Evolutionary conservation across 2,329 filamentous ascomycete species (phyloP).

Genomic region (Alternaria sp.): DNA sequence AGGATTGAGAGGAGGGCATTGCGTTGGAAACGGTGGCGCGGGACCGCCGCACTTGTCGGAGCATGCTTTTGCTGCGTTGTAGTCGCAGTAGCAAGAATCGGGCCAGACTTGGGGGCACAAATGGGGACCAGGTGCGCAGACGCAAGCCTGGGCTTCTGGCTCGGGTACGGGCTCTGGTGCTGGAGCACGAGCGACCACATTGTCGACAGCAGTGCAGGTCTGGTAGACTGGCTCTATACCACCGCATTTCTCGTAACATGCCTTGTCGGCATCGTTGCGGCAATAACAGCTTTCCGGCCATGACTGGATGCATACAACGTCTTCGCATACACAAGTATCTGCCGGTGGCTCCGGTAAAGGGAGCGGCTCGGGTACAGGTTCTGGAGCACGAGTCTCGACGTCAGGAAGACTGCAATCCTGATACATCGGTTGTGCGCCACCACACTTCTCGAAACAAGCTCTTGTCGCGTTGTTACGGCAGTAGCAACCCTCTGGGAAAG

Average conservation of each 20-base stretch:
- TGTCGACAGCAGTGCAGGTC: not conserved
- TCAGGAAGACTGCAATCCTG: not conserved
- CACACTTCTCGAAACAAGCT: slow-evolving; percentile 40
- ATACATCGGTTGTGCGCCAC: slow-evolving; percentile 9
- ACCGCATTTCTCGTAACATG: slow-evolving; percentile 39
- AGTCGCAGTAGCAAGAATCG: slow-evolving; percentile 41
- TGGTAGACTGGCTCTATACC: not conserved
- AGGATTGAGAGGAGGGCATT: not conserved
- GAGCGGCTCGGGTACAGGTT: not conserved
- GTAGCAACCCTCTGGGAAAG: slow-evolving; percentile 39
- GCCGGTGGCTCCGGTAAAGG: not conserved
- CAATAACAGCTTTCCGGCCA: slow-evolving; percentile 32
- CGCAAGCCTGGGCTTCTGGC: slow-evolving; percentile 1
- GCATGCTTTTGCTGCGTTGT: slow-evolving; percentile 23
- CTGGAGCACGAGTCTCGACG: not conserved
- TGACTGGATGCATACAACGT: slow-evolving; percentile 27
- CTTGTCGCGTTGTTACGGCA: slow-evolving; percentile 33
- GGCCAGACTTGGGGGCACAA: slow-evolving; percentile 38
- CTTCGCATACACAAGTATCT: slow-evolving; percentile 31
- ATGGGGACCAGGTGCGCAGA: slow-evolving; percentile 24
- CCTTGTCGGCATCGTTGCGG: slow-evolving; percentile 29
- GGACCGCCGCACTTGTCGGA: slow-evolving; percentile 38
- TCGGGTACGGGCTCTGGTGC: not conserved
- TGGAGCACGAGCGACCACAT: not conserved
- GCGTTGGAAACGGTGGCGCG: slow-evolving; percentile 9